Conservation (phyloP, 192 early-diverging fungal genomes). For the Obelidium mucronatum region DNA sequence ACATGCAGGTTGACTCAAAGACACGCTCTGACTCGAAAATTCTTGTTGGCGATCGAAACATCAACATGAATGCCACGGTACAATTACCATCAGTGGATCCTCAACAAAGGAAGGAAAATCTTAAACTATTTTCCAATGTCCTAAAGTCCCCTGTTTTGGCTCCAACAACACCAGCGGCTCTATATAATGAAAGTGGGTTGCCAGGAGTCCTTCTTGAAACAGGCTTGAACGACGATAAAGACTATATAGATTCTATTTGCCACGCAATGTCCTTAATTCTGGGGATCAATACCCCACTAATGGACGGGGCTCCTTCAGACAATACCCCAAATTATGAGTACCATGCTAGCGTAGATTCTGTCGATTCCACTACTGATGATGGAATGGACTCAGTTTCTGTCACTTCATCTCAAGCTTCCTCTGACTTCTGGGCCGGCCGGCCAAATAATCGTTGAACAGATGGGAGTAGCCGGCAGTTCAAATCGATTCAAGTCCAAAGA, state of each 20-base stretch:
- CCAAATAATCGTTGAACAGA: not conserved
- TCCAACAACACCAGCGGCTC: not conserved
- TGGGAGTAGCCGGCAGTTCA: not conserved
- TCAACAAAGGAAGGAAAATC: not conserved
- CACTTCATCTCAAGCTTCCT: constrained; percentile 18
- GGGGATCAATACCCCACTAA: not conserved
- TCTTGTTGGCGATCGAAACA: too few relatives aligned
- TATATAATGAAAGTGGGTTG: not conserved
- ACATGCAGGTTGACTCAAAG: too few relatives aligned
- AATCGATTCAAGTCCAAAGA: constrained; percentile 36
- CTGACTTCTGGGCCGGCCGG: constrained; percentile 3
- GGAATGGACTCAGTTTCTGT: not conserved
- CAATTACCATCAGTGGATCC: not conserved
- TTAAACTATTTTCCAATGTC: not conserved
- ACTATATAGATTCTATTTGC: not conserved
- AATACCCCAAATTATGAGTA: not conserved
- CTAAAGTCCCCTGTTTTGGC: not conserved
- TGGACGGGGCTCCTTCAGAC: not conserved
- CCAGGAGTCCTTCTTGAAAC: constrained; percentile 15
- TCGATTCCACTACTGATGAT: constrained; percentile 15
- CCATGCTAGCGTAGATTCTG: constrained; percentile 3
- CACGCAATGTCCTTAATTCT: constrained; percentile 1
- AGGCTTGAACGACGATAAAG: constrained; percentile 3
- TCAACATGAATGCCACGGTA: too few relatives aligned
- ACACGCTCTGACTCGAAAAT: too few relatives aligned